Conservation (phyloP, 2,329 filamentous ascomycete species). For the Ascochyta fabae region DNA sequence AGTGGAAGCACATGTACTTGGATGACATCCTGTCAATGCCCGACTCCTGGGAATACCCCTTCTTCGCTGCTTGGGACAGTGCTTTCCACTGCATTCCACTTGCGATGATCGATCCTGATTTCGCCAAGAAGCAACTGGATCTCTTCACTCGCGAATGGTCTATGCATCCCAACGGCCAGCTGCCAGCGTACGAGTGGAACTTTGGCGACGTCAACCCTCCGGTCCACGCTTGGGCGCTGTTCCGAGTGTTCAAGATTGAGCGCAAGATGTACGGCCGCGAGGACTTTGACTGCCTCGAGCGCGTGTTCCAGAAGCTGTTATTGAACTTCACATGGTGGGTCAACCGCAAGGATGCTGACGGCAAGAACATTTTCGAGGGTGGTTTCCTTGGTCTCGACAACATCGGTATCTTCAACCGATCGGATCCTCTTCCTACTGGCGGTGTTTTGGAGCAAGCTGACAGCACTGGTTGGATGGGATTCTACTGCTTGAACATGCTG, state of each 20-base stretch:
- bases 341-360: conserved; percentile 91
- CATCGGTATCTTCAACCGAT: conserved; percentile 96
- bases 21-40: conserved; percentile 98
- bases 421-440: conserved; percentile 90
- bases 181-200: conserved; percentile 96
- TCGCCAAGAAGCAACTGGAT: conserved; percentile 97
- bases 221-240: conserved; percentile 94
- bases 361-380: conserved; percentile 97
- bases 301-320: conserved; percentile 93
- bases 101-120: conserved; percentile 97
- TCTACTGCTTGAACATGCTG: conserved; percentile 95
- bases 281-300: conserved; percentile 92
- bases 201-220: conserved; percentile 97
- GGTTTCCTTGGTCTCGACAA: conserved; percentile 96
- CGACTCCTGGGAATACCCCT: conserved; percentile 98
- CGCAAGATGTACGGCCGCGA: conserved; percentile 95
- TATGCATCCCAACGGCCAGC: conserved; percentile 95
- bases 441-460: conserved; percentile 95
- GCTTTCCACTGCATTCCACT: conserved; percentile 96
- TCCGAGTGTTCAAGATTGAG: conserved; percentile 97
- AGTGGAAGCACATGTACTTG: conserved; percentile 94
- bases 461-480: conserved; percentile 98
- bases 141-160: conserved; percentile 98
- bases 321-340: conserved; percentile 99
- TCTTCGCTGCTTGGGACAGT: conserved; percentile 96